Conservation (phyloP, 2,329 filamentous ascomycete species). For the Fusarium sp. region DNA sequence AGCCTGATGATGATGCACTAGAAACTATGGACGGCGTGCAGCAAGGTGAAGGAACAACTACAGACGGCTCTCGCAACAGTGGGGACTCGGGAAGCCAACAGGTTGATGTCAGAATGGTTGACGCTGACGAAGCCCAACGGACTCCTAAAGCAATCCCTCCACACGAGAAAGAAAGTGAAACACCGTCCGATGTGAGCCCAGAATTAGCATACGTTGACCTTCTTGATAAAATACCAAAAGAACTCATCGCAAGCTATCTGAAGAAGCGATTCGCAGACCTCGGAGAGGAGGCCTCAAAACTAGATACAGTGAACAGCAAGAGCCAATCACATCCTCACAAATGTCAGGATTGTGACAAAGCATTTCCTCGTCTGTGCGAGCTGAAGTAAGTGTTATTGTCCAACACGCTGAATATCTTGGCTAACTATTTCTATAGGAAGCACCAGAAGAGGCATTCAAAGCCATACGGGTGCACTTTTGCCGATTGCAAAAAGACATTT, state of each 20-base stretch:
- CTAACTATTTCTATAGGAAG: conserved; percentile 67
- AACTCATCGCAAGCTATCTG: conserved; percentile 49
- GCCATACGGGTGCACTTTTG: conserved; percentile 84
- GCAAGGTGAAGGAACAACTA: background rate
- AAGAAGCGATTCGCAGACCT: conserved; percentile 17
- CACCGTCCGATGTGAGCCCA: background rate
- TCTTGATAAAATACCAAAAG: conserved; percentile 46
- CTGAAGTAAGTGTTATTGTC: conserved; percentile 59
- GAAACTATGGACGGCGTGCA: conserved; percentile 21
- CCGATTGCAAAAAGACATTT: conserved; percentile 75
- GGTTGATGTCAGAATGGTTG: conserved; percentile 32
- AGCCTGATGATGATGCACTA: background rate
- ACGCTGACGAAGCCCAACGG: conserved; percentile 19
- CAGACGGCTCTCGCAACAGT: background rate
- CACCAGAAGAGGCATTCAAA: conserved; percentile 83
- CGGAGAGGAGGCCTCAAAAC: conserved; percentile 13
- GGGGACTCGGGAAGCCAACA: conserved; percentile 3
- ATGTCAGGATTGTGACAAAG: conserved; percentile 58
- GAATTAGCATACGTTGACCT: conserved; percentile 35
- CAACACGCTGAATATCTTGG: background rate
- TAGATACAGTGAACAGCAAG: conserved; percentile 20
- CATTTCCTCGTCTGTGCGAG: conserved; percentile 63
- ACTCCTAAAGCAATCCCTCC: background rate
- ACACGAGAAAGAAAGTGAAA: background rate
- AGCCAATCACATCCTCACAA: conserved; percentile 22